Evolutionary conservation across 192 early-diverging fungal species (phyloP).

Genomic region (Lunasporangiospora selenospora): DNA sequence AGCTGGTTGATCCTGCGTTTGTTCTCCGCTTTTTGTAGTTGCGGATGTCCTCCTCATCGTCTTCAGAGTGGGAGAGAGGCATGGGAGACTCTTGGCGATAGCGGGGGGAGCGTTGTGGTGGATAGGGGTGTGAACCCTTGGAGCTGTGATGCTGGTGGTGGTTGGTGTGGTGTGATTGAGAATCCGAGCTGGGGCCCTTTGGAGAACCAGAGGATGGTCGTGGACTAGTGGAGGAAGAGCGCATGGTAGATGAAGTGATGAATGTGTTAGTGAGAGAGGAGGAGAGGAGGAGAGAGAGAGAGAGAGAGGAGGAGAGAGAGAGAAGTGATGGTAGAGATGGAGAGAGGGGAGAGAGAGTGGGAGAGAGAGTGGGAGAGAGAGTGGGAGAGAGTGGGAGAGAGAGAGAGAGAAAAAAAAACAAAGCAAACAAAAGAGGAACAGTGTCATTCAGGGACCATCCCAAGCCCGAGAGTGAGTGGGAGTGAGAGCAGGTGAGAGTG

Average conservation of each 20-base stretch:
- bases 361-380: not conserved
- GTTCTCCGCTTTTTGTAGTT: slow-evolving; percentile 42
- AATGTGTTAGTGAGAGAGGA: not conserved
- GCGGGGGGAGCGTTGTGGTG: slow-evolving; percentile 24
- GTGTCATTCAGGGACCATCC: not conserved
- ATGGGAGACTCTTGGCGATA: slow-evolving; percentile 45
- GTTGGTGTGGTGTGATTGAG: not conserved
- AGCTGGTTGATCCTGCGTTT: not conserved
- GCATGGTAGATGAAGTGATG: too few species aligned
- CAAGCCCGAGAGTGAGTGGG: too few species aligned
- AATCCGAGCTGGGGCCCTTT: not conserved
- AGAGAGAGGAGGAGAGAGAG: not conserved
- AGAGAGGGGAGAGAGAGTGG: not conserved
- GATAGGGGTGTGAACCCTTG: not conserved
- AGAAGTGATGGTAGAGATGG: not conserved
- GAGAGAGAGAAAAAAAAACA: not conserved
- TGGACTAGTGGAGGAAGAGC: too few species aligned
- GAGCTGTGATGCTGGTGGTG: not conserved
- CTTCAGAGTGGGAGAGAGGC: slow-evolving; percentile 44
- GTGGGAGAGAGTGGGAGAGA: not conserved
- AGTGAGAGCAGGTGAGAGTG: too few species aligned
- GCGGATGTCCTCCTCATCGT: slow-evolving; percentile 45
- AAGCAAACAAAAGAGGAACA: not conserved
- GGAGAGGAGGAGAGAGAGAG: not conserved
- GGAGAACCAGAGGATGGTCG: too few species aligned